Evolutionary conservation across 352 stramenopile species (phyloP), one percentile per base, ranked within the genome.

Genomic region (Globisporangium heterothallicum): DNA sequence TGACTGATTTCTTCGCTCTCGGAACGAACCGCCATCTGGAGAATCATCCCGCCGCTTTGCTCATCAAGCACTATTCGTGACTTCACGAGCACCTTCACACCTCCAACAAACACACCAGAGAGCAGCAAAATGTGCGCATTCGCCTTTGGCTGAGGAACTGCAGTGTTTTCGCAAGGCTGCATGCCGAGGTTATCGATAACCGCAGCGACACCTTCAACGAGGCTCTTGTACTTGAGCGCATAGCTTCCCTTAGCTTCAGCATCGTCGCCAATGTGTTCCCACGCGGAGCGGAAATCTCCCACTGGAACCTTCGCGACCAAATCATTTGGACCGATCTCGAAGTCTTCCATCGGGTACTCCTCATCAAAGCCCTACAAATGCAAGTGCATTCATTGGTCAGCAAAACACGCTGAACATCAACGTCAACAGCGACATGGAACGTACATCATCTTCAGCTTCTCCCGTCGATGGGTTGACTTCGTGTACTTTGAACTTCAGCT

Each of bases 271-370:
- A 98, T 69, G 41, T 92, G 75, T 56, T 99, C 96, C 97, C 97
- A 99, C 6, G 84, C 80, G 30, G 87, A 88, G 35, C 95, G 82
- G 64, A 99, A 99, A 62, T 99, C 96, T 32, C 84, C 87, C 42
- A 99, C 78, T 6, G 79, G 73, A 12, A 98, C 88, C 76, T 98
- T 98, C 0, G 92, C 94, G 82, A 99, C 98, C 63, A 99, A 97
- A 63, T 99, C 97, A 34, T 87, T 90, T 6, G 94, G 88, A 22
- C 75, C 65, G 36, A 99, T 88, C 48, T 98, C 91, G 42, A 99
- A 79, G 61, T 98, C 88, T 65, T 99, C 97, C 60, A 99, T 84
- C 5, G 96, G 88, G 66, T 99, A 99, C 59, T 99, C 97, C 70
- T 99, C 97, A 49, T 98, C 83, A 67, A 97, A 99, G 8, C 91